Conservation (phyloP, 768 basidiomycete genomes). For the Amanita muscaria region DNA sequence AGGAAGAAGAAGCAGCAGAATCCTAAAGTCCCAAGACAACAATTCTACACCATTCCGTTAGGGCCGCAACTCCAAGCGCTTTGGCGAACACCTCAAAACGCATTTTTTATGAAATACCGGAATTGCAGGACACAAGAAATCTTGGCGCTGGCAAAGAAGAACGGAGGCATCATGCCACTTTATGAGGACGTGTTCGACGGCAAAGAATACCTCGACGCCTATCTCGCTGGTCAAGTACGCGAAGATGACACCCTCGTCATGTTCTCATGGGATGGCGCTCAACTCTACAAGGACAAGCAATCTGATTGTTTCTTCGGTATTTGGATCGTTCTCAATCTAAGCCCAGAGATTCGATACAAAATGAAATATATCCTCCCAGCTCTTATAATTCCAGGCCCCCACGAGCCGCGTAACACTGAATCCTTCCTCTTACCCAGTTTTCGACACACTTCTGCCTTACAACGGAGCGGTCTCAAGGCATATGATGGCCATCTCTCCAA, state of each 20-base stretch:
- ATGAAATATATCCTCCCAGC: constrained; percentile 24
- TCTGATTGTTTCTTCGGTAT: constrained; percentile 28
- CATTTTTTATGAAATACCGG: constrained; percentile 1
- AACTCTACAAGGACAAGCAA: constrained; percentile 28
- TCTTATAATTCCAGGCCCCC: constrained; percentile 26
- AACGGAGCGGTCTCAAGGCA: constrained; percentile 15
- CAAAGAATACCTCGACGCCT: constrained; percentile 15
- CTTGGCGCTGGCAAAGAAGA: not conserved
- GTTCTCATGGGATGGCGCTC: constrained; percentile 31
- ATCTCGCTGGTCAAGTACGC: constrained; percentile 12
- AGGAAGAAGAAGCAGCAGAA: not conserved
- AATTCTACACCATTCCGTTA: not conserved
- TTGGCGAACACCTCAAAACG: not conserved
- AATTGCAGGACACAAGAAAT: not conserved
- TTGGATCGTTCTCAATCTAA: constrained; percentile 26
- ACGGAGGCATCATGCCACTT: not conserved
- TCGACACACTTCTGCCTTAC: constrained; percentile 23
- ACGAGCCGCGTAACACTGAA: too few species aligned
- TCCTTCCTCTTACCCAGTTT: constrained; percentile 27
- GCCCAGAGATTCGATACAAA: too few species aligned
- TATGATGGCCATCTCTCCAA: constrained; percentile 13
- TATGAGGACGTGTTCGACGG: constrained; percentile 23
- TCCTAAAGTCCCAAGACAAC: constrained; percentile 1
- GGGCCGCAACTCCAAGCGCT: constrained; percentile 3
- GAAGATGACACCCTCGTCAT: constrained; percentile 24